phyloP scores from a whole-genome alignment of 768 basidiomycete genomes.

The Serendipita vermifera region DNA sequence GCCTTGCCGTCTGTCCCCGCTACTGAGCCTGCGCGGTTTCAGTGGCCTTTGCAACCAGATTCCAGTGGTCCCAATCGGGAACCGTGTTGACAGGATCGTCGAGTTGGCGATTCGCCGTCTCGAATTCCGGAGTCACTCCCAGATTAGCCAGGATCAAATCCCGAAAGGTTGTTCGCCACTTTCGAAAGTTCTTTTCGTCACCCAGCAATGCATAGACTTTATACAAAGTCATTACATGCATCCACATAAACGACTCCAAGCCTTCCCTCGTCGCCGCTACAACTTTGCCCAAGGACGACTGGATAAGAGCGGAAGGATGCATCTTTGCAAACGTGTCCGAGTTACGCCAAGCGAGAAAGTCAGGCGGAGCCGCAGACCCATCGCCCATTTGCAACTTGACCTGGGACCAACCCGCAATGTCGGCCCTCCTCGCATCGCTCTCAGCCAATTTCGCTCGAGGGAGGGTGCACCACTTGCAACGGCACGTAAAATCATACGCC shows the following conservation, averaged over 20 bases:
- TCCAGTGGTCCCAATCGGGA: slow-evolving; percentile 1
- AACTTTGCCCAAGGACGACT: not conserved
- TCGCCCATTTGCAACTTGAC: not conserved
- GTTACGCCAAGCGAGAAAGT: not conserved
- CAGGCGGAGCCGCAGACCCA: not conserved
- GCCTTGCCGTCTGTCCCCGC: too few relatives aligned
- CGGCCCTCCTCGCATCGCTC: slow-evolving; percentile 3
- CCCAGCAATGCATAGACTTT: not conserved
- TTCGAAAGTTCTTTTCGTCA: slow-evolving; percentile 4
- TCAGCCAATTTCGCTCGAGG: not conserved
- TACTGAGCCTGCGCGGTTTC: too few relatives aligned
- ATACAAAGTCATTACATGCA: not conserved
- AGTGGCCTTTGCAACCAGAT: too few relatives aligned
- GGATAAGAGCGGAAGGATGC: not conserved
- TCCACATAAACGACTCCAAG: not conserved
- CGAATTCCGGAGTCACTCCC: not conserved
- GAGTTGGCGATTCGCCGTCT: not conserved
- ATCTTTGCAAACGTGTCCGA: not conserved
- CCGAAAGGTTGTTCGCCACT: not conserved
- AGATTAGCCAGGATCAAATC: not conserved
- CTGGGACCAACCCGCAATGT: not conserved
- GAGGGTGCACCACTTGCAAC: slow-evolving; percentile 5
- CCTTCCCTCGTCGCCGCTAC: slow-evolving; percentile 1
- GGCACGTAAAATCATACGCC: slow-evolving; percentile 10
- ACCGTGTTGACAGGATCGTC: not conserved